Evolutionary conservation across 768 basidiomycete genomes (phyloP).

Genomic region (Rossbeevera mucosa): DNA sequence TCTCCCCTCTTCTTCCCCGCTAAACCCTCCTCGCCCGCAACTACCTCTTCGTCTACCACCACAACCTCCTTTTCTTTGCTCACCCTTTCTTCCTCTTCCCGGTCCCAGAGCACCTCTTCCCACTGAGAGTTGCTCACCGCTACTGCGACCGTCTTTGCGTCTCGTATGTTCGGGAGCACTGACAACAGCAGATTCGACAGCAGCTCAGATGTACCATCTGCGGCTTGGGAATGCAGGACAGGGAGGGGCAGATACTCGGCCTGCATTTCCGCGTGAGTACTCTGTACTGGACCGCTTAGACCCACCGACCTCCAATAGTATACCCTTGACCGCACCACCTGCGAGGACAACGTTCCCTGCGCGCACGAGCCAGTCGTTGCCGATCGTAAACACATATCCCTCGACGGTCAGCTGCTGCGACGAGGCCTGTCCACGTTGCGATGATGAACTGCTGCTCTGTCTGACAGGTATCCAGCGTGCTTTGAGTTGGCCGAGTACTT

Average conservation of each 20-base stretch:
- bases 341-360: constrained; percentile 73
- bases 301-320: constrained; percentile 68
- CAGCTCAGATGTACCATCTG: constrained; percentile 67
- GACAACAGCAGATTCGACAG: constrained; percentile 72
- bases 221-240: constrained; percentile 55
- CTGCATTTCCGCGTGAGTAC: constrained; percentile 33
- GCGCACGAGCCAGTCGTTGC: constrained; percentile 77
- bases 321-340: constrained; percentile 74
- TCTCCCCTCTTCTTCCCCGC: constrained; percentile 51
- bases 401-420: constrained; percentile 71
- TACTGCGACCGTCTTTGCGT: constrained; percentile 72
- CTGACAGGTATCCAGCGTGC: constrained; percentile 73
- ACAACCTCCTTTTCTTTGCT: constrained; percentile 22
- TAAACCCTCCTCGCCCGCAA: constrained; percentile 54
- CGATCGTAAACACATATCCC: constrained; percentile 69
- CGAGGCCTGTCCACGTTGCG: constrained; percentile 45
- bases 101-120: constrained; percentile 77
- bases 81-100: constrained; percentile 54
- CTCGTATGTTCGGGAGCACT: constrained; percentile 66
- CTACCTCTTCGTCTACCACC: constrained; percentile 40
- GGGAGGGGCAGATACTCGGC: constrained; percentile 82
- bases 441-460: constrained; percentile 37
- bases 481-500: constrained; percentile 65
- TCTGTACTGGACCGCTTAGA: neutral
- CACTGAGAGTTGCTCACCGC: constrained; percentile 74